Evolutionary conservation across 257 asterid genomes (phyloP).

Genomic region (Mitragyna speciosa): DNA sequence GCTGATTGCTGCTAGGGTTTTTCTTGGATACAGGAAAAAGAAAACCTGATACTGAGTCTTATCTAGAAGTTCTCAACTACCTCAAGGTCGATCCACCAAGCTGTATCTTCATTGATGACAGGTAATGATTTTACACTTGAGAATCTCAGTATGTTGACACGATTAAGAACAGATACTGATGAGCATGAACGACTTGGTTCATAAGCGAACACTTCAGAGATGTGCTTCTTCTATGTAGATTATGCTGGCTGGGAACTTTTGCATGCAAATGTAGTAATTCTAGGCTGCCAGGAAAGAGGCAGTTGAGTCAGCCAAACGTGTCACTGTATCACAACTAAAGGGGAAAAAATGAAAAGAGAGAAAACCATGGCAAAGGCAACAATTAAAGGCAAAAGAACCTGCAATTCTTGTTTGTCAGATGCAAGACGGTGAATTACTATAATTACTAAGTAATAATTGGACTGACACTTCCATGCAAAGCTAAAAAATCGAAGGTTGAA

Average conservation of each 20-base stretch:
- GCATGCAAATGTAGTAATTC: no score
- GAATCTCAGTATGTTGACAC: neutral
- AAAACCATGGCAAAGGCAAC: neutral
- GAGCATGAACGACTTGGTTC: neutral
- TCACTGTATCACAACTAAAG: neutral
- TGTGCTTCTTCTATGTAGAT: neutral
- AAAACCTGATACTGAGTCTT: constrained; percentile 84
- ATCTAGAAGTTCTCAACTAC: constrained; percentile 60
- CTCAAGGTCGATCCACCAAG: constrained; percentile 58
- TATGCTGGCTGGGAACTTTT: neutral
- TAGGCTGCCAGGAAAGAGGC: no score
- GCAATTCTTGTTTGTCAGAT: neutral
- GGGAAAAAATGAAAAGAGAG: neutral
- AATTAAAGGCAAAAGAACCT: neutral
- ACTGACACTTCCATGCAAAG: neutral
- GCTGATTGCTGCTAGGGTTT: constrained; percentile 8
- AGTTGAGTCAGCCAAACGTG: no score
- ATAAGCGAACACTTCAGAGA: no score
- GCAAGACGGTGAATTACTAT: neutral
- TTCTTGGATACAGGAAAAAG: constrained; percentile 63
- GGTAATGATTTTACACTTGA: constrained; percentile 35
- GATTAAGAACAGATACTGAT: neutral
- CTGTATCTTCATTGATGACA: constrained; percentile 85
- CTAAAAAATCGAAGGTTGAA: neutral
- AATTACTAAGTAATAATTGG: neutral